These are phyloP conservation scores for Smittium culicis DNA, from an alignment of 371 early-diverging fungal species.

Conservation along the genomic window DNA sequence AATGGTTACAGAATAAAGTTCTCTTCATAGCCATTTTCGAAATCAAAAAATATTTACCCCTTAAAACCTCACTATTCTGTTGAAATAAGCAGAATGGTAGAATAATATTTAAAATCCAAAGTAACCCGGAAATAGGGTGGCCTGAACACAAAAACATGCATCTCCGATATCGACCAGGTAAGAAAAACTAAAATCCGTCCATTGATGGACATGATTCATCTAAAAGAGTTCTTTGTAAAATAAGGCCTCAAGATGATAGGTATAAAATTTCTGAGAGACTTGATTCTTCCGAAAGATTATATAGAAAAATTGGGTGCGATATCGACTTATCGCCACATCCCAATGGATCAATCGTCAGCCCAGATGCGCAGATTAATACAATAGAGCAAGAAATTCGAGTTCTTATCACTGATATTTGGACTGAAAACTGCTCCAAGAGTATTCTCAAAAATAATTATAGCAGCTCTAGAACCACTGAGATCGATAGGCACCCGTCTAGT, in stretches of 20 bases:
- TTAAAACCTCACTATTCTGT: no score
- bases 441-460: conserved; percentile 32
- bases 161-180: not conserved
- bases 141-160: not conserved
- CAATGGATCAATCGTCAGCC: conserved; percentile 11
- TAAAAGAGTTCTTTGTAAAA: not conserved
- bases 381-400: conserved; percentile 33
- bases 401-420: conserved; percentile 32
- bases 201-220: not conserved
- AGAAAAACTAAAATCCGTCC: not conserved
- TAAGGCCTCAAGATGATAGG: conserved; percentile 19
- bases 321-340: conserved; percentile 31
- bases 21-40: not conserved
- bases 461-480: conserved; percentile 24
- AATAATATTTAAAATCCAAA: not conserved
- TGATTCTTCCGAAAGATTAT: conserved; percentile 21
- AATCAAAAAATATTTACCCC: not conserved
- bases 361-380: conserved; percentile 20
- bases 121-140: not conserved
- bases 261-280: conserved; percentile 22
- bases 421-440: conserved; percentile 32
- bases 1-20: not conserved
- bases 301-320: conserved; percentile 25
- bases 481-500: conserved; percentile 23
- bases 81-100: not conserved